Conservation (phyloP, 2,329 filamentous ascomycete genomes). For the Saccharata proteae region DNA sequence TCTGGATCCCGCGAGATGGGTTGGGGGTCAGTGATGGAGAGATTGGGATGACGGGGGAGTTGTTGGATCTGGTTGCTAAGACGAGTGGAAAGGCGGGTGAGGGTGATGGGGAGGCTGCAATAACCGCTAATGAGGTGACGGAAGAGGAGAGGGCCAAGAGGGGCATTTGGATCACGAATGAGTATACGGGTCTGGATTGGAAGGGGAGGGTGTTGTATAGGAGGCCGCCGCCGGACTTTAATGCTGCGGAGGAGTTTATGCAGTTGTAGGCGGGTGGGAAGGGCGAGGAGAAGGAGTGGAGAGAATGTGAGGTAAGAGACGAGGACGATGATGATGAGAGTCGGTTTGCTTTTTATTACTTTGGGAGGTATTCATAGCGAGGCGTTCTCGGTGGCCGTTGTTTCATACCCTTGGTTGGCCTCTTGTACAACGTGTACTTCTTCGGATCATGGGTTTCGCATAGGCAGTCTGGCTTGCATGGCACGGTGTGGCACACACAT, state of each 20-base stretch:
- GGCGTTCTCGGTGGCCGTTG: too few species aligned
- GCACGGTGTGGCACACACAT: too few species aligned
- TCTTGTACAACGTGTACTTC: too few species aligned
- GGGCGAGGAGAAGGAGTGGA: too few species aligned
- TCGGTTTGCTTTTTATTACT: too few species aligned
- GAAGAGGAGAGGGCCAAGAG: conserved; percentile 57
- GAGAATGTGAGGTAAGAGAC: too few species aligned
- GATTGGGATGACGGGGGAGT: conserved; percentile 39
- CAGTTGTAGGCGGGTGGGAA: conserved; percentile 3
- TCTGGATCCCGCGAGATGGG: conserved; percentile 91
- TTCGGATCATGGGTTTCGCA: too few species aligned
- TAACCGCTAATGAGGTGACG: conserved; percentile 73
- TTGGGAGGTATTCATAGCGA: too few species aligned
- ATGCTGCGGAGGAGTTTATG: conserved; percentile 9
- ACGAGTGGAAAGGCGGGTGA: too few species aligned
- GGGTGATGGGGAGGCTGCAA: conserved; percentile 77
- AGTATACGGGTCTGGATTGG: conserved; percentile 76
- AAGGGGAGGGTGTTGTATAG: conserved; percentile 75
- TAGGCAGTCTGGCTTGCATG: too few species aligned
- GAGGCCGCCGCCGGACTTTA: conserved; percentile 62
- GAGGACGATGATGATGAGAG: too few species aligned
- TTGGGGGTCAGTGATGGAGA: conserved; percentile 88
- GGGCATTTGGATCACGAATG: conserved; percentile 88
- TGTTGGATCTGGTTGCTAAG: neutral
- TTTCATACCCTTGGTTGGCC: too few species aligned